Conservation (phyloP, 345 rosid species). For the Euphorbia tirucalli region DNA sequence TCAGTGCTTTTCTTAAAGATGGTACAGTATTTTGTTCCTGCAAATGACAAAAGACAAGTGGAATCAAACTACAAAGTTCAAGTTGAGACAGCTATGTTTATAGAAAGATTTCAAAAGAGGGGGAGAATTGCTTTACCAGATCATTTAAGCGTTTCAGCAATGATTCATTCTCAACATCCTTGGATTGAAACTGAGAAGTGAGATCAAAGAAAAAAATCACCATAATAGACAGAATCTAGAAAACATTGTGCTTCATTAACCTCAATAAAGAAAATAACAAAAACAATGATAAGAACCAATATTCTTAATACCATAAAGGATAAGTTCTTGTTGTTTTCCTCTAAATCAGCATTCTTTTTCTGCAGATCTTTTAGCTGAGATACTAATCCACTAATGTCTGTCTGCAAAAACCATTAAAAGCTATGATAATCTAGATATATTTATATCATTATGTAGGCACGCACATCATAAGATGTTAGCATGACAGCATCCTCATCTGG, state of each 20-base stretch:
- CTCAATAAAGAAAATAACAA: background rate
- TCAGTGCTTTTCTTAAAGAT: slow-evolving; percentile 87
- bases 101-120: background rate
- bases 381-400: slow-evolving; percentile 79
- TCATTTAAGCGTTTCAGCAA: slow-evolving; percentile 59
- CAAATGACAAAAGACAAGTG: slow-evolving; percentile 17
- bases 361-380: slow-evolving; percentile 78
- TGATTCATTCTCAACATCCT: slow-evolving; percentile 53
- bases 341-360: slow-evolving; percentile 67
- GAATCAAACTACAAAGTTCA: background rate
- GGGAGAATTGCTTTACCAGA: slow-evolving; percentile 42
- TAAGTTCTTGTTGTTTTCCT: slow-evolving; percentile 57
- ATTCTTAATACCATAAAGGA: slow-evolving; percentile 51
- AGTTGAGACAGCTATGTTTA: background rate
- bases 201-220: slow-evolving; percentile 18
- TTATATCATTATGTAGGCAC: background rate
- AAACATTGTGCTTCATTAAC: background rate
- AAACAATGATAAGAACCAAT: background rate
- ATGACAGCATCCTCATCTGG: background rate
- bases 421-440: slow-evolving; percentile 1
- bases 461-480: background rate
- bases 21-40: slow-evolving; percentile 89
- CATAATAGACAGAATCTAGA: background rate
- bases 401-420: slow-evolving; percentile 41
- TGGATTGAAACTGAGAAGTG: slow-evolving; percentile 56